Percentiles rank a stretch among this genome's conserved stretches.
These are phyloP conservation scores for Wickerhamiella siamensis DNA, from an alignment of 805 yeast genomes.

Conservation along the genomic window DNA sequence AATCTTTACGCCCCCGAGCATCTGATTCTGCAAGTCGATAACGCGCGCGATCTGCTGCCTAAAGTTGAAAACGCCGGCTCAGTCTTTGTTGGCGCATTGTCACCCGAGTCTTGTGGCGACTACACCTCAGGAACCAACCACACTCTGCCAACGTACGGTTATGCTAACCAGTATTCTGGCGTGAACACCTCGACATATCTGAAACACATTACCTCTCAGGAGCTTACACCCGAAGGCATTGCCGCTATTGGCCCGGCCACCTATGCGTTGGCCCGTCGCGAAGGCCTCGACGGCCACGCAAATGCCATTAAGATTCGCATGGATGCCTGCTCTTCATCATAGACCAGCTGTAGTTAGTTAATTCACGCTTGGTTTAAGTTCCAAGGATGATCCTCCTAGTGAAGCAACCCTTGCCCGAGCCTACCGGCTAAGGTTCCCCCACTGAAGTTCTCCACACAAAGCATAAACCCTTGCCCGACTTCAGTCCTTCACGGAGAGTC, in stretches of 20 bases:
- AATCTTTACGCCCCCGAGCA: slow-evolving; percentile 97
- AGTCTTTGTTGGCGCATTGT: slow-evolving; percentile 87
- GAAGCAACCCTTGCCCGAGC: too few relatives aligned
- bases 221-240: slow-evolving; percentile 73
- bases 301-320: slow-evolving; percentile 92
- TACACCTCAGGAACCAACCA: slow-evolving; percentile 97
- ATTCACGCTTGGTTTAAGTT: too few relatives aligned
- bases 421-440: too few relatives aligned
- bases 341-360: too few relatives aligned
- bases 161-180: slow-evolving; percentile 94
- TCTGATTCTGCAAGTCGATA: slow-evolving; percentile 74
- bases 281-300: slow-evolving; percentile 94
- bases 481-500: too few relatives aligned
- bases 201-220: slow-evolving; percentile 89
- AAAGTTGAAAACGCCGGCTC: slow-evolving; percentile 87
- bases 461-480: too few relatives aligned
- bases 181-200: slow-evolving; percentile 93
- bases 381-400: too few relatives aligned
- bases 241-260: slow-evolving; percentile 88
- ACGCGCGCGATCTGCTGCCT: slow-evolving; percentile 60
- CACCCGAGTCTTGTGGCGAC: slow-evolving; percentile 98
- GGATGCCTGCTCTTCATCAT: too few relatives aligned
- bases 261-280: slow-evolving; percentile 88
- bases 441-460: too few relatives aligned
- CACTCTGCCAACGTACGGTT: slow-evolving; percentile 96